Evolutionary conservation across 345 rosid species (phyloP).

Genomic region (Pistacia vera): DNA sequence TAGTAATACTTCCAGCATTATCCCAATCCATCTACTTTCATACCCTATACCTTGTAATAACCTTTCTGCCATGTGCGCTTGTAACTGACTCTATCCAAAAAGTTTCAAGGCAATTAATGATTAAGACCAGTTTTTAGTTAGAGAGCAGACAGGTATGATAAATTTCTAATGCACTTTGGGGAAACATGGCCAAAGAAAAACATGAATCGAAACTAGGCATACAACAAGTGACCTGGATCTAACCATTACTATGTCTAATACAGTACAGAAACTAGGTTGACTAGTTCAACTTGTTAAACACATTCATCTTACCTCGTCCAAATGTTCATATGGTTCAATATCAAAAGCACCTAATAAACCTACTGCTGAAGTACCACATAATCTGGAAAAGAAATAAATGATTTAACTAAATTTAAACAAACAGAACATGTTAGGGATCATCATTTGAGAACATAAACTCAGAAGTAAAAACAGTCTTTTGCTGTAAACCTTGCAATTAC

Average conservation of each 20-base stretch:
- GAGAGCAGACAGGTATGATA: not conserved
- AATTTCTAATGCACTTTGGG: not conserved
- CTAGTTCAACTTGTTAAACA: not conserved
- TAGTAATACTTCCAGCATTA: not conserved
- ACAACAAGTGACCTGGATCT: not conserved
- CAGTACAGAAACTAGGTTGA: not conserved
- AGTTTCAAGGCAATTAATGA: not conserved
- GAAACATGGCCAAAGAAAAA: not conserved
- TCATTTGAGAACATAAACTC: no score
- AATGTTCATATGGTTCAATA: not conserved
- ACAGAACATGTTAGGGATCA: not conserved
- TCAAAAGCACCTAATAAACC: not conserved
- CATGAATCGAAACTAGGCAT: slow-evolving; percentile 7
- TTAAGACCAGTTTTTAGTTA: not conserved
- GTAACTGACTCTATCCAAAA: not conserved
- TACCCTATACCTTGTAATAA: not conserved
- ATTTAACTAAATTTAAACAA: not conserved
- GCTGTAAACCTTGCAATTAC: not conserved
- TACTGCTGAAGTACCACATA: not conserved
- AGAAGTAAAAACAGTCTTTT: not conserved
- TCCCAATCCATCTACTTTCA: not conserved
- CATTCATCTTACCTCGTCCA: not conserved
- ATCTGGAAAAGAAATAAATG: not conserved
- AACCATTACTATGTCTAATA: slow-evolving; percentile 3
- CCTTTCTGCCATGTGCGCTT: not conserved